Evolutionary conservation across 2,329 filamentous ascomycete genomes (phyloP).

Genomic region (Fusarium chlamydosporum): DNA sequence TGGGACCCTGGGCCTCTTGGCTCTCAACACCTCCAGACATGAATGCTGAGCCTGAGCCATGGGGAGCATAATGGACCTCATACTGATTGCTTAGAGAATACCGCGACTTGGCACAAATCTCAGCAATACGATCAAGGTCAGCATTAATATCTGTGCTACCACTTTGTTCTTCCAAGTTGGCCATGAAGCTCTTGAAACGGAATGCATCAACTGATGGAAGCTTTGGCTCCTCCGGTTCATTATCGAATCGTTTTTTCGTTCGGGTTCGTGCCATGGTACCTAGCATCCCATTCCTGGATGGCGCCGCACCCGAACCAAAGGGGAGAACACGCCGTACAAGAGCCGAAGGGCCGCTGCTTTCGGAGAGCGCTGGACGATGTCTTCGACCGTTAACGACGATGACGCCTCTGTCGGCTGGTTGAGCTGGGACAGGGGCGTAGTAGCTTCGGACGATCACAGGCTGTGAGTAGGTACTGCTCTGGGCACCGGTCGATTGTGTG

Average conservation of each 20-base stretch:
- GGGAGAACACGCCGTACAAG: conserved; percentile 53
- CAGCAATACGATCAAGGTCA: conserved; percentile 74
- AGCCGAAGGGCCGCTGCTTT: conserved; percentile 51
- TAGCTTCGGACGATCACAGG: conserved; percentile 77
- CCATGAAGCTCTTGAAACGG: conserved; percentile 75
- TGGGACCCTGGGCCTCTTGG: conserved; percentile 62
- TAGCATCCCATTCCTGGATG: conserved; percentile 58
- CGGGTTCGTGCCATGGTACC: conserved; percentile 62
- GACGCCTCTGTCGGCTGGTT: conserved; percentile 53
- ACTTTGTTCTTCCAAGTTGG: conserved; percentile 64
- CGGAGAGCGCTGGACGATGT: conserved; percentile 48
- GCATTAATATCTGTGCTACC: conserved; percentile 64
- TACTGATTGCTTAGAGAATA: conserved; percentile 78
- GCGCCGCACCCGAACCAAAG: conserved; percentile 53
- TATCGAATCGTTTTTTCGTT: conserved; percentile 55
- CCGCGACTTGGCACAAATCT: conserved; percentile 75
- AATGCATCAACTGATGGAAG: conserved; percentile 75
- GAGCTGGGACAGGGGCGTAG: conserved; percentile 61
- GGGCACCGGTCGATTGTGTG: conserved; percentile 68
- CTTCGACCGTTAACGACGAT: conserved; percentile 51
- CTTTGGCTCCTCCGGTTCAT: conserved; percentile 58
- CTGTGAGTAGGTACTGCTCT: conserved; percentile 72
- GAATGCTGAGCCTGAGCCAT: conserved; percentile 69
- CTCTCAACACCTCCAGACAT: conserved; percentile 52
- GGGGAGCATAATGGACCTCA: conserved; percentile 74